phyloP scores from a whole-genome alignment of 2,329 filamentous ascomycete genomes.

The Chrysosporium queenslandicum region DNA sequence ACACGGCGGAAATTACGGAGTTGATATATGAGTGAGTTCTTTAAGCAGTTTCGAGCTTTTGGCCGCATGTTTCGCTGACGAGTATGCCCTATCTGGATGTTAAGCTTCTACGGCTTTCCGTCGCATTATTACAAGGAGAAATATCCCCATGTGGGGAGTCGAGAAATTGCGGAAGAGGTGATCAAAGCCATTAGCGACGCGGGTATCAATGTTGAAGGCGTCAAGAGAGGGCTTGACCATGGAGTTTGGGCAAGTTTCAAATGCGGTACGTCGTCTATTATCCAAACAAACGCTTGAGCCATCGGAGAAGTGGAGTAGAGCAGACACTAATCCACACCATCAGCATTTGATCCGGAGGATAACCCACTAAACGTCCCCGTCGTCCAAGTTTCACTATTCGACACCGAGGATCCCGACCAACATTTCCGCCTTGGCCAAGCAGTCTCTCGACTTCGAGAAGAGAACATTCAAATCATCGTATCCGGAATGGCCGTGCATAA shows the following conservation, averaged over 20 bases:
- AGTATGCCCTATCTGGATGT: background rate
- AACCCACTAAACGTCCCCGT: constrained; percentile 58
- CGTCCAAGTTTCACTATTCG: constrained; percentile 62
- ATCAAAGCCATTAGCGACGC: constrained; percentile 46
- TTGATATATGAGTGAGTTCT: constrained; percentile 56
- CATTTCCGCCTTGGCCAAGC: constrained; percentile 61
- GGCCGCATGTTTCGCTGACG: background rate
- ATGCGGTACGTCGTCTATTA: constrained; percentile 31
- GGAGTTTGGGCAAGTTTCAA: constrained; percentile 64
- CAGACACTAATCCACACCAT: background rate
- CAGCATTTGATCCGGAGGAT: constrained; percentile 50
- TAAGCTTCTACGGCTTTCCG: constrained; percentile 61
- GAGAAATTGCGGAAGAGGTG: constrained; percentile 50
- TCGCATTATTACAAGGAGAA: constrained; percentile 57
- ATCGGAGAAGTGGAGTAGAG: background rate
- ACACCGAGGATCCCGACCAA: constrained; percentile 52
- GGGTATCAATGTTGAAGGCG: constrained; percentile 50
- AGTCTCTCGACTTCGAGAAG: constrained; percentile 54
- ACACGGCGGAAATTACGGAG: constrained; percentile 53
- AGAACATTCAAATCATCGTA: constrained; percentile 57
- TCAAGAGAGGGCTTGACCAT: constrained; percentile 60
- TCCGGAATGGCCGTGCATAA: constrained; percentile 71
- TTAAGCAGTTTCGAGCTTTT: background rate
- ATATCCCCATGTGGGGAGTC: constrained; percentile 55
- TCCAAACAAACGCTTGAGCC: background rate